These are phyloP conservation scores for Candida sp. DNA, from an alignment of 1,139 yeast genomes.

Conservation along the genomic window DNA sequence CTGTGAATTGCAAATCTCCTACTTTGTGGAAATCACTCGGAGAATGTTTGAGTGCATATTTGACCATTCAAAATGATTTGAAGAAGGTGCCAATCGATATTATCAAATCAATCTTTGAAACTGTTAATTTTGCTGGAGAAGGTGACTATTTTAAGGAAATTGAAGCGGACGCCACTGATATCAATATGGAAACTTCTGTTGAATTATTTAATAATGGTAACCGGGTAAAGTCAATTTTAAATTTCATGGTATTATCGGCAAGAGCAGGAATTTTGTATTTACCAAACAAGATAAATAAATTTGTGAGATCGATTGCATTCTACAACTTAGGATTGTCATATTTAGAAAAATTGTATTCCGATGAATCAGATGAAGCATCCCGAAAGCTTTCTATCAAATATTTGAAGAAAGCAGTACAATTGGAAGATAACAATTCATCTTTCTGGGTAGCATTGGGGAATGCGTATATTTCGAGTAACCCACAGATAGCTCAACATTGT, in stretches of 20 bases:
- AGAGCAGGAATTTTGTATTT: conserved; percentile 24
- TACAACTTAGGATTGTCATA: conserved; percentile 73
- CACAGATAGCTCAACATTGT: conserved; percentile 86
- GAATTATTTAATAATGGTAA: conserved; percentile 12
- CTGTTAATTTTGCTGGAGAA: conserved; percentile 8
- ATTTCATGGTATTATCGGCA: conserved; percentile 24
- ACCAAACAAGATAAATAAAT: conserved; percentile 38
- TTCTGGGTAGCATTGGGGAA: conserved; percentile 87
- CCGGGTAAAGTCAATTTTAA: conserved; percentile 16
- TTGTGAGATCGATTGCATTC: conserved; percentile 56
- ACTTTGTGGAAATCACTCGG: conserved; percentile 55
- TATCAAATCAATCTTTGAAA: conserved; percentile 29
- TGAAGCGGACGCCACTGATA: conserved; percentile 5
- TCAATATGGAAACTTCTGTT: conserved; percentile 9
- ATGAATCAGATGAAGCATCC: conserved; percentile 16
- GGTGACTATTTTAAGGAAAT: conserved; percentile 3
- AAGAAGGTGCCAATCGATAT: conserved; percentile 42
- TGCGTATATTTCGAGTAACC: conserved; percentile 55
- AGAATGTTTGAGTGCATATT: conserved; percentile 45
- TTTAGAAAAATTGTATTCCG: conserved; percentile 42
- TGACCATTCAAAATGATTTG: conserved; percentile 41
- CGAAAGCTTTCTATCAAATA: conserved; percentile 52
- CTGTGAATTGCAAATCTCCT: conserved; percentile 34
- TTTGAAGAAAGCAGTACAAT: conserved; percentile 64
- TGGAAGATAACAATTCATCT: conserved; percentile 66